phyloP scores from a whole-genome alignment of 208 protist genomes.

The Acanthamoeba sp. region DNA sequence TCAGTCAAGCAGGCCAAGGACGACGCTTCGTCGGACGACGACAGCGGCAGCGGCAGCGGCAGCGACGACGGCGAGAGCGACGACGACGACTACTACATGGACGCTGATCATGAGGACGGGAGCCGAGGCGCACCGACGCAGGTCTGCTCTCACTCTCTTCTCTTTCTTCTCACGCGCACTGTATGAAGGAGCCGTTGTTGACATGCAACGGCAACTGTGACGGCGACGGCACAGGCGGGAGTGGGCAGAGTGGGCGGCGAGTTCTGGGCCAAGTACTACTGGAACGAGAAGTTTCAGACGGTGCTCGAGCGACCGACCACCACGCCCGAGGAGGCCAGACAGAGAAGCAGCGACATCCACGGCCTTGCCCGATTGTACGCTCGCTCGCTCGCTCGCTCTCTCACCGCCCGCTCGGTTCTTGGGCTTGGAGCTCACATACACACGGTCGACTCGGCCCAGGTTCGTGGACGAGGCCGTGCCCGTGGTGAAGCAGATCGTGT shows the following conservation, averaged over 20 bases:
- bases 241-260: slow-evolving; percentile 1
- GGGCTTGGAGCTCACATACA: not conserved
- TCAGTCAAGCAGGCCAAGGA: not conserved
- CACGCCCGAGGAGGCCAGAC: slow-evolving; percentile 74
- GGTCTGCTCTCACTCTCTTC: not conserved
- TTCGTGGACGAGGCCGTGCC: slow-evolving; percentile 41
- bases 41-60: not conserved
- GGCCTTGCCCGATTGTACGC: slow-evolving; percentile 36
- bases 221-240: not conserved
- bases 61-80: not conserved
- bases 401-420: not conserved
- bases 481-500: slow-evolving; percentile 62
- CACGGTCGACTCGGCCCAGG: not conserved
- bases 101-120: not conserved
- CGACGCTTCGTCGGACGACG: too few species aligned
- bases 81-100: not conserved
- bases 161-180: not conserved
- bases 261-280: slow-evolving; percentile 70
- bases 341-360: slow-evolving; percentile 52
- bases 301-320: slow-evolving; percentile 70
- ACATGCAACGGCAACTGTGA: too few species aligned
- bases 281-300: slow-evolving; percentile 73
- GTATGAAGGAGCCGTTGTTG: too few species aligned
- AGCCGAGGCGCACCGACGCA: not conserved
- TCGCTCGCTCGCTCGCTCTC: not conserved